Conservation (phyloP, 306 rosid species). For the Phaseolus lunatus region DNA sequence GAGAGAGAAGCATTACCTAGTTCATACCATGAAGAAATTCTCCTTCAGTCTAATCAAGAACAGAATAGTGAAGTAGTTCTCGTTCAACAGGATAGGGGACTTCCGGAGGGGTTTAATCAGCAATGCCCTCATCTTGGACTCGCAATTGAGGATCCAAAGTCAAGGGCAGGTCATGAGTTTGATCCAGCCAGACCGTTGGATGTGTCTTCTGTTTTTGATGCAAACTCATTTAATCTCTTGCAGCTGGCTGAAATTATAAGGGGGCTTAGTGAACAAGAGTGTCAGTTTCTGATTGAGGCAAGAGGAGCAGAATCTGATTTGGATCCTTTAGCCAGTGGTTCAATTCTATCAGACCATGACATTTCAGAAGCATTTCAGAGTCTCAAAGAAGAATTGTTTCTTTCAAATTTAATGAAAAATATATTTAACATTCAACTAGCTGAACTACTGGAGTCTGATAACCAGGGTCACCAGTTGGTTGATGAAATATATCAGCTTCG, state of each 20-base stretch:
- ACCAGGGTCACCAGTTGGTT: slow-evolving; percentile 51
- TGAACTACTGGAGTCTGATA: slow-evolving; percentile 71
- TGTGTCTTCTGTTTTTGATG: slow-evolving; percentile 52
- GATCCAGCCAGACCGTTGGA: slow-evolving; percentile 42
- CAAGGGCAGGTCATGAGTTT: slow-evolving; percentile 44
- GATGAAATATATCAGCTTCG: slow-evolving; percentile 63
- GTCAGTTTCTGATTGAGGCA: slow-evolving; percentile 56
- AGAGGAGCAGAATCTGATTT: slow-evolving; percentile 53
- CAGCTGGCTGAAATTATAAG: slow-evolving; percentile 64
- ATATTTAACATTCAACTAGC: slow-evolving; percentile 64
- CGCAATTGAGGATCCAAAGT: slow-evolving; percentile 43
- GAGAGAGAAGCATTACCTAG: slow-evolving; percentile 39
- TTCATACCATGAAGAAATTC: slow-evolving; percentile 51
- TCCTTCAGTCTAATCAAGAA: slow-evolving; percentile 54
- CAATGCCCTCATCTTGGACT: slow-evolving; percentile 46
- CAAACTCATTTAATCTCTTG: slow-evolving; percentile 54
- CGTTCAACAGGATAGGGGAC: slow-evolving; percentile 41
- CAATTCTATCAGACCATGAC: slow-evolving; percentile 43
- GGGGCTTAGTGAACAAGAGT: slow-evolving; percentile 70
- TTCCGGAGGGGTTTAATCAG: slow-evolving; percentile 48
- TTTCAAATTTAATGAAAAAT: slow-evolving; percentile 66
- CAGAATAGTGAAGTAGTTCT: slow-evolving; percentile 38
- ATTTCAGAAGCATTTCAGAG: slow-evolving; percentile 60
- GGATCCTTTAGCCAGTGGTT: slow-evolving; percentile 45
- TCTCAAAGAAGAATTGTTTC: slow-evolving; percentile 79